Percentiles rank a stretch among this genome's conserved stretches.
phyloP scores from a whole-genome alignment of 2,329 filamentous ascomycete genomes.

The Apiospora rasikravindrae region DNA sequence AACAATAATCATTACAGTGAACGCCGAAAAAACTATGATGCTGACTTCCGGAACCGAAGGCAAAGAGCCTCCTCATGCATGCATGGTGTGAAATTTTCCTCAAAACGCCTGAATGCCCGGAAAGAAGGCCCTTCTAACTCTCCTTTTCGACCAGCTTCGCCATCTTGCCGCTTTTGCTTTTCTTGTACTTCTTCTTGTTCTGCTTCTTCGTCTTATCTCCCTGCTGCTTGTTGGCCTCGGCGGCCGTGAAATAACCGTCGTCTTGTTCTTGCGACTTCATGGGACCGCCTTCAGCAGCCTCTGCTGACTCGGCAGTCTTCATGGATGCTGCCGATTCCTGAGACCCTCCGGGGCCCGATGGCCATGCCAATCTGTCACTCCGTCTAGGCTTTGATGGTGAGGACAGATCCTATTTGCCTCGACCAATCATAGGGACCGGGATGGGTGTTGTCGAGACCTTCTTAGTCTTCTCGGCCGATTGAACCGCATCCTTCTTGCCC shows the following conservation, averaged over 20 bases:
- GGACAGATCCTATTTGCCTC: background rate
- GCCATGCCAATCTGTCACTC: background rate
- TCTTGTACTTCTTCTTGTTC: background rate
- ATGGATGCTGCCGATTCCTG: background rate
- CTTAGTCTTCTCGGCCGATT: background rate
- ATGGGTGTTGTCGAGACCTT: constrained; percentile 5
- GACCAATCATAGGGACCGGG: background rate
- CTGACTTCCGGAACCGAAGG: background rate
- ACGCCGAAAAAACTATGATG: background rate
- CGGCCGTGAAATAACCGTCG: background rate
- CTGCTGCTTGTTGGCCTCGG: background rate
- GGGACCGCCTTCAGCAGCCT: background rate
- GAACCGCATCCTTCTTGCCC: background rate
- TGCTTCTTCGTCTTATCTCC: background rate
- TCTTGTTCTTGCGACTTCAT: background rate
- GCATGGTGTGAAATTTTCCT: background rate
- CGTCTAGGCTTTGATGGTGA: background rate
- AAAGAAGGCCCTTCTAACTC: background rate
- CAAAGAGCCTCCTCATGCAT: background rate
- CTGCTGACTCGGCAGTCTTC: background rate
- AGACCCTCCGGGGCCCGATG: background rate
- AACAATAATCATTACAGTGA: constrained; percentile 6
- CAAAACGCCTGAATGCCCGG: constrained; percentile 9
- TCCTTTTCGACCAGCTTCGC: background rate
- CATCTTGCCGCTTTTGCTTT: background rate